These are phyloP conservation scores for Hericium erinaceus DNA, from an alignment of 768 basidiomycete genomes.

Conservation along the genomic window DNA sequence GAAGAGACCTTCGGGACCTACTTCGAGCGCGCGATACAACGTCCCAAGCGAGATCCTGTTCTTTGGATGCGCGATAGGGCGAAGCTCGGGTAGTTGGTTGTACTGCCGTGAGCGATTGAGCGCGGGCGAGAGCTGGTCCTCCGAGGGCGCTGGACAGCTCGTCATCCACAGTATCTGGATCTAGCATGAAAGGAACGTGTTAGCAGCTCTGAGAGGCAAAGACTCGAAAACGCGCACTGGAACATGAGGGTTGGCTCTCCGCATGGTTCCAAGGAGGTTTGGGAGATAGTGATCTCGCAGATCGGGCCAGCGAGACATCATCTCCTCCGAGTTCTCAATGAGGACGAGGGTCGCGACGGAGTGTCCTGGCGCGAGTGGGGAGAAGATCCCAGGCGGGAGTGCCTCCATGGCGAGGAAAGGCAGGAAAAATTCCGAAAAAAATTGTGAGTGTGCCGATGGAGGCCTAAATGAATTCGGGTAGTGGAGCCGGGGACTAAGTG, in stretches of 20 bases:
- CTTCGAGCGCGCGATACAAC: conserved; percentile 9
- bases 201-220: not conserved
- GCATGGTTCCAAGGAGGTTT: conserved; percentile 14
- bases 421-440: not conserved
- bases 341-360: conserved; percentile 12
- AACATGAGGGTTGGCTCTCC: conserved; percentile 12
- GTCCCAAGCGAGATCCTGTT: conserved; percentile 13
- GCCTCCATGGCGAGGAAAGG: conserved; percentile 5
- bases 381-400: conserved; percentile 11
- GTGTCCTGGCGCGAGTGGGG: conserved; percentile 8
- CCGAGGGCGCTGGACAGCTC: conserved; percentile 5
- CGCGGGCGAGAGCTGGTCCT: conserved; percentile 4
- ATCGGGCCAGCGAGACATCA: conserved; percentile 15
- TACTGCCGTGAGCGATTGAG: conserved; percentile 9
- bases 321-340: conserved; percentile 14
- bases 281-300: conserved; percentile 16
- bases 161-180: conserved; percentile 13
- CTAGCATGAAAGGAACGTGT: not conserved
- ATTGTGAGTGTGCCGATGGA: not conserved
- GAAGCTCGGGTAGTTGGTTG: conserved; percentile 12
- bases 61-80: conserved; percentile 8
- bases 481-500: not conserved
- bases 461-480: not conserved
- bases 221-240: conserved; percentile 3
- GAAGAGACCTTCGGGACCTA: conserved; percentile 1